These are phyloP conservation scores for Phytophthora uliginosa DNA, from an alignment of 352 stramenopile genomes.

Conservation along the genomic window DNA sequence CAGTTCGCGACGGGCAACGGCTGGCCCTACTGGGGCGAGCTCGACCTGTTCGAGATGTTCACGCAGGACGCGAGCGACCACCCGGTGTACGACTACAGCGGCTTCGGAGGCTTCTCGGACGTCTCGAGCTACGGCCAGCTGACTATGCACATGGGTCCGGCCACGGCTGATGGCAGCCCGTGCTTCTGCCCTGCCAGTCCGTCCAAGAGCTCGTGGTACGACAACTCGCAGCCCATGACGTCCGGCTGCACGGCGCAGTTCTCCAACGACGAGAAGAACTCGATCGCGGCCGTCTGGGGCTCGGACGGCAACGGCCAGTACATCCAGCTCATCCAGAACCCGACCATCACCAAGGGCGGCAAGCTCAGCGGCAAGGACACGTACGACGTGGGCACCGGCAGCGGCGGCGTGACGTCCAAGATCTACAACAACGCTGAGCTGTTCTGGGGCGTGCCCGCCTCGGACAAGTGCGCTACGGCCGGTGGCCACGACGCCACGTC, in stretches of 20 bases:
- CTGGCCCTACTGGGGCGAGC: conserved; percentile 82
- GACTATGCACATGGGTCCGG: conserved; percentile 79
- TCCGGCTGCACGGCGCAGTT: conserved; percentile 80
- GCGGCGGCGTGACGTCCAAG: conserved; percentile 59
- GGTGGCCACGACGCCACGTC: conserved; percentile 72
- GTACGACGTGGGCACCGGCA: conserved; percentile 66
- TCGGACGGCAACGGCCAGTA: conserved; percentile 69
- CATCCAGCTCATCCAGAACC: conserved; percentile 81
- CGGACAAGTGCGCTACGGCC: conserved; percentile 45
- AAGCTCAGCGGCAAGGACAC: conserved; percentile 65
- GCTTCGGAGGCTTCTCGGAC: conserved; percentile 44
- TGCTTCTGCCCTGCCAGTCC: conserved; percentile 66
- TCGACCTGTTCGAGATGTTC: conserved; percentile 91
- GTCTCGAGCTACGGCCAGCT: conserved; percentile 73
- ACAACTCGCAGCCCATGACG: conserved; percentile 68
- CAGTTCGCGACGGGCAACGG: conserved; percentile 70
- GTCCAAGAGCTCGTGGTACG: conserved; percentile 67
- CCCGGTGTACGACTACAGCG: conserved; percentile 62
- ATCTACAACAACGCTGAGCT: conserved; percentile 85
- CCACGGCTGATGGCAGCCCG: conserved; percentile 44
- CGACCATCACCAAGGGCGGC: conserved; percentile 66
- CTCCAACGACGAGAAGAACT: conserved; percentile 61
- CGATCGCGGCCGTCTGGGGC: conserved; percentile 76
- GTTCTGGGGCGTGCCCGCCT: conserved; percentile 71
- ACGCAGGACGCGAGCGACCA: conserved; percentile 59